Evolutionary conservation across 352 stramenopile species (phyloP).

Genomic region (Phytophthora idaei): DNA sequence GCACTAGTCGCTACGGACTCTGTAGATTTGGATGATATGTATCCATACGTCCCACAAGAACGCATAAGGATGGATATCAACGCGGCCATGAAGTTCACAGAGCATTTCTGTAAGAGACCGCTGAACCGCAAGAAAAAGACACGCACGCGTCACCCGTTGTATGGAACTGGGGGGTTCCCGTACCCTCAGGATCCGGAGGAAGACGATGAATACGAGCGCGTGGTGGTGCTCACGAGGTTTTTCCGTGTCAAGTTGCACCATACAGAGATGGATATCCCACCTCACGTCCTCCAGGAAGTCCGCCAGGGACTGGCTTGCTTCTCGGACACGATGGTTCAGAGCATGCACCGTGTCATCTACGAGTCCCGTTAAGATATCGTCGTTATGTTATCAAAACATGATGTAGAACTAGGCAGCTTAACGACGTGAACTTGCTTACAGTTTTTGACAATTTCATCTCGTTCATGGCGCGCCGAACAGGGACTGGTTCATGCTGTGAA

Average conservation of each 20-base stretch:
- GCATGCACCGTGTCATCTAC: conserved; percentile 46
- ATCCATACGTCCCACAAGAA: conserved; percentile 48
- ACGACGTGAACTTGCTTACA: conserved; percentile 17
- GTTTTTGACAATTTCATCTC: conserved; percentile 15
- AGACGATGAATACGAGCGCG: conserved; percentile 34
- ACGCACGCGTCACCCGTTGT: conserved; percentile 16
- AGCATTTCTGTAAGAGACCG: conserved; percentile 40
- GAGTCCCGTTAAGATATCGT: conserved; percentile 22
- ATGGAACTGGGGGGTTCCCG: conserved; percentile 26
- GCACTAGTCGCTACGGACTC: conserved; percentile 47
- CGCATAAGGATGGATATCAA: conserved; percentile 58
- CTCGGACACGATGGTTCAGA: conserved; percentile 46
- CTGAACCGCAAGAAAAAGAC: conserved; percentile 25
- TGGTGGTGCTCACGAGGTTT: conserved; percentile 43
- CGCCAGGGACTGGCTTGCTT: conserved; percentile 41
- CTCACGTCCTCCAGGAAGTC: conserved; percentile 40
- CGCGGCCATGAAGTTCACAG: conserved; percentile 47
- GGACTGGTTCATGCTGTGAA: conserved; percentile 39
- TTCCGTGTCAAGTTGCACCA: conserved; percentile 43
- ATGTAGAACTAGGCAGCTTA: conserved; percentile 30
- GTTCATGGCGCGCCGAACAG: conserved; percentile 14
- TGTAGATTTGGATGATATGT: conserved; percentile 59
- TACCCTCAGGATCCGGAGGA: conserved; percentile 21
- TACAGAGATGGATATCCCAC: conserved; percentile 39
- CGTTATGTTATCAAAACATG: conserved; percentile 8